Percentiles rank a stretch among this genome's conserved stretches.
phyloP scores from a whole-genome alignment of 2,329 filamentous ascomycete species.

The Lomentospora prolificans region DNA sequence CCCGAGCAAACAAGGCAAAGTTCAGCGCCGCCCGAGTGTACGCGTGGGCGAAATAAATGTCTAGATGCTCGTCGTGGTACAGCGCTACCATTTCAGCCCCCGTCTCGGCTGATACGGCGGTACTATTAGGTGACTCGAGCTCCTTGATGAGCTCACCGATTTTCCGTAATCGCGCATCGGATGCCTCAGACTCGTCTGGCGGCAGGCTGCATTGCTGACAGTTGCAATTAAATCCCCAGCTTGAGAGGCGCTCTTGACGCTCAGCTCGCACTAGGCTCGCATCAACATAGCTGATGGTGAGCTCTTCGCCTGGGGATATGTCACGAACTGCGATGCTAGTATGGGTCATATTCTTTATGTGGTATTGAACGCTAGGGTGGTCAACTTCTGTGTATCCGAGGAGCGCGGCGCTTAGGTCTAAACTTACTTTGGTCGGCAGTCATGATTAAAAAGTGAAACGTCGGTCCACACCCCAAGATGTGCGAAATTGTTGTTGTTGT shows the following conservation, averaged over 20 bases:
- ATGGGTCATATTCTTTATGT: slow-evolving; percentile 24
- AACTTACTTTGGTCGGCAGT: slow-evolving; percentile 22
- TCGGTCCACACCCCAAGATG: slow-evolving; percentile 26
- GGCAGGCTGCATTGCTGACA: not conserved
- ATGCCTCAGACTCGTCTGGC: not conserved
- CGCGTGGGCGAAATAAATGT: slow-evolving; percentile 22
- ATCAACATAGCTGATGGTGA: slow-evolving; percentile 27
- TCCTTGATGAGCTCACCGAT: slow-evolving; percentile 17
- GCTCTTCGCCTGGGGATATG: slow-evolving; percentile 25
- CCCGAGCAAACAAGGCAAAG: slow-evolving; percentile 25
- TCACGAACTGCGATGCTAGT: slow-evolving; percentile 25
- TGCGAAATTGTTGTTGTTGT: slow-evolving; percentile 13
- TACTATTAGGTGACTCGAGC: not conserved
- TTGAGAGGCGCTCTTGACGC: slow-evolving; percentile 15
- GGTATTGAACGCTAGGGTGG: slow-evolving; percentile 21
- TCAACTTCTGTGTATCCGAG: not conserved
- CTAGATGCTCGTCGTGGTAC: slow-evolving; percentile 23
- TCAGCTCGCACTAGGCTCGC: slow-evolving; percentile 16
- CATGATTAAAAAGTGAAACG: slow-evolving; percentile 26
- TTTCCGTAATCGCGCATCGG: not conserved
- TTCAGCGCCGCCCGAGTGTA: slow-evolving; percentile 29
- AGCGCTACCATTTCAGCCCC: slow-evolving; percentile 20
- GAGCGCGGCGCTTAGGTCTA: not conserved
- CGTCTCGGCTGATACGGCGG: slow-evolving; percentile 15
- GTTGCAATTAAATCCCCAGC: not conserved